Base-by-base conservation (phyloP, 208 protist genomes). In the Lotmaria passim region DNA sequence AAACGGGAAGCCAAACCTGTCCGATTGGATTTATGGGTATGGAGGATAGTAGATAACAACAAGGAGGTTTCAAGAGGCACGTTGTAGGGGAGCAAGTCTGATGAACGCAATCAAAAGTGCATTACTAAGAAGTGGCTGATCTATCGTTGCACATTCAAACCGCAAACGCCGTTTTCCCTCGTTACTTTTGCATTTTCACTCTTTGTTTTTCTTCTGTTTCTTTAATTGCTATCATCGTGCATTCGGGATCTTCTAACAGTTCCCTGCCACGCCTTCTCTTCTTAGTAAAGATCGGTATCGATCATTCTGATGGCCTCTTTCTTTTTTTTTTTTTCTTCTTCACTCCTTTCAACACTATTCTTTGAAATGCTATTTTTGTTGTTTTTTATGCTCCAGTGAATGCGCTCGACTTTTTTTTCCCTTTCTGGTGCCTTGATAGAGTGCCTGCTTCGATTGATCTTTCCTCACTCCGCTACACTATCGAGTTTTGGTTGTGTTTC, bases 181-280 rank as follows among this genome's bases (percentile, higher is more conserved):
- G n/a, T n/a, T n/a, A 24, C 47, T 24, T 7, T 17, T 55, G 30
- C 33, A n/a, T 28, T 33, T 48, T 51, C 44, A 10, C 33, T 39
- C 38, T 26, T 4, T 48, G 1, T 33, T 44, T 61, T 39, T 61
- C 21, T 60, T 59, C 17, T 56, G 14, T 23, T 64, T 34, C 36
- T 66, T 41, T 55, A 28, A 24, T 55, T 46, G 28, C 52, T 70
- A 43, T 70, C 23, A 41, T 70, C 57, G 30, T 44, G 10, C 51
- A 43, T 36, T n/a, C 2, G 24, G 23, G 23, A 23, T 6, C 21
- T 46, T 30, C 34, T 14, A 39, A 60, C 31, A 28, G 33, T 21
- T 44, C 52, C 7, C 28, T n/a, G 15, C 52, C 52, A 17, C 33
- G 28, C 12, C 15, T 58, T 58, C 33, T 58, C 31, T 38, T 26